Evolutionary conservation across 1,284 basidiomycete species (phyloP), one percentile per base, ranked within the genome.

Genomic region (Tilletia caries): DNA sequence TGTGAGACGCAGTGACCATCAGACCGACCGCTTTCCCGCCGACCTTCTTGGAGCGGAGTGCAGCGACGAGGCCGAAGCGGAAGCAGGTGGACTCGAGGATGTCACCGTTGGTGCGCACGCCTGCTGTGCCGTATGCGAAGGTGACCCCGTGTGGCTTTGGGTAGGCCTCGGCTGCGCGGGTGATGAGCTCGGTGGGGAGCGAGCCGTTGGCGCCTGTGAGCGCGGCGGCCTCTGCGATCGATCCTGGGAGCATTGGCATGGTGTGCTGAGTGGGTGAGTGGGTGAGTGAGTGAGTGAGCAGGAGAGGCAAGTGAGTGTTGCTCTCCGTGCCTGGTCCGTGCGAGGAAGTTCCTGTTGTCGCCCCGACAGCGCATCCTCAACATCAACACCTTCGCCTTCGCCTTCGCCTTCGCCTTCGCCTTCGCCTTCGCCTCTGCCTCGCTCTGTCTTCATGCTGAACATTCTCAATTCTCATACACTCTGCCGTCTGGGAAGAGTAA

Each of bases 1-100:
- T 99, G 85, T 99, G 96, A 29, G 93, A 96, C 3, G 96, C 96
- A 46, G 96, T 99, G 79, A 99, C 91, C 96, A 99, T 98, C 27
- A 98, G 91, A 37, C 96, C 96, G 79, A 98, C 91, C 43, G 90
- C 91, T 83, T 91, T 91, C 64, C 96, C 95, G 82, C 91, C 90
- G 44, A 95, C 86, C 75, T 89, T 90, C 86, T 92, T 95, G 85
- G 93, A 96, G 71, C 96, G 87, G 52, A 99, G 86, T 3, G 89
- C 92, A 58, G 95, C 95, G 27, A 99, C 87, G 48, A 98, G 86
- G 6, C 93, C 96, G 12, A 96, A 91, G 75, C 94, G 89, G 86
- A 96, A 97, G 75, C 98, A 87, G 44, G 95, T 94, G 37, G 91
- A 92, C 76, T 95, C 93, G n/a, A 99, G 88, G 46, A 88, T 87